phyloP scores from a whole-genome alignment of 805 yeast species.

The Starmerella bacillaris region DNA sequence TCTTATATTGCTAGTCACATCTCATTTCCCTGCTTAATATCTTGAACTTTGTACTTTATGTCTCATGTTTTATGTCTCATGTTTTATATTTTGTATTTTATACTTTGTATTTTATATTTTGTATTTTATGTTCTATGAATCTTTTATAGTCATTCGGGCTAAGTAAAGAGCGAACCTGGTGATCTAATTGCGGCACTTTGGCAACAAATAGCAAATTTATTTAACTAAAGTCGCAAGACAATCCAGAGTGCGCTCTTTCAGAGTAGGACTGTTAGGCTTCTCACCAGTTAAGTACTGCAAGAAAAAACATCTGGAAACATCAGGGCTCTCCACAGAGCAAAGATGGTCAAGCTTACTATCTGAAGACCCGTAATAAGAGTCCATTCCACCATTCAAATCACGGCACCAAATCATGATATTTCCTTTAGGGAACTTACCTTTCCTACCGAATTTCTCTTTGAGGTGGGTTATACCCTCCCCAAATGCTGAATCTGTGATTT shows the following conservation, averaged over 20 bases:
- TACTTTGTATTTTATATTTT: too few relatives aligned
- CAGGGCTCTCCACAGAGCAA: conserved; percentile 46
- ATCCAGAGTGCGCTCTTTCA: conserved; percentile 17
- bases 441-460: conserved; percentile 40
- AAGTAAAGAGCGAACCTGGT: too few relatives aligned
- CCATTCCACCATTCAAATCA: conserved; percentile 30
- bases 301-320: conserved; percentile 48
- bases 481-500: conserved; percentile 28
- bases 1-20: too few relatives aligned
- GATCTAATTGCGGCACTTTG: too few relatives aligned
- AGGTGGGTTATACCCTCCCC: conserved; percentile 52
- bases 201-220: neutral
- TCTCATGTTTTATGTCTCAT: too few relatives aligned
- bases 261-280: conserved; percentile 43
- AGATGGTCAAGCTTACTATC: conserved; percentile 21
- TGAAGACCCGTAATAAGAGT: conserved; percentile 25
- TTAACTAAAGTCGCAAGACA: conserved; percentile 7
- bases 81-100: too few relatives aligned
- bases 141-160: too few relatives aligned
- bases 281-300: conserved; percentile 58
- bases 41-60: too few relatives aligned
- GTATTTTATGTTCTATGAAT: too few relatives aligned
- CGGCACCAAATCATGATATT: conserved; percentile 46
- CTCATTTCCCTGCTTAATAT: too few relatives aligned
- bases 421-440: conserved; percentile 60